These are phyloP conservation scores for Mycena filopes DNA, from an alignment of 768 basidiomycete species.

Conservation along the genomic window DNA sequence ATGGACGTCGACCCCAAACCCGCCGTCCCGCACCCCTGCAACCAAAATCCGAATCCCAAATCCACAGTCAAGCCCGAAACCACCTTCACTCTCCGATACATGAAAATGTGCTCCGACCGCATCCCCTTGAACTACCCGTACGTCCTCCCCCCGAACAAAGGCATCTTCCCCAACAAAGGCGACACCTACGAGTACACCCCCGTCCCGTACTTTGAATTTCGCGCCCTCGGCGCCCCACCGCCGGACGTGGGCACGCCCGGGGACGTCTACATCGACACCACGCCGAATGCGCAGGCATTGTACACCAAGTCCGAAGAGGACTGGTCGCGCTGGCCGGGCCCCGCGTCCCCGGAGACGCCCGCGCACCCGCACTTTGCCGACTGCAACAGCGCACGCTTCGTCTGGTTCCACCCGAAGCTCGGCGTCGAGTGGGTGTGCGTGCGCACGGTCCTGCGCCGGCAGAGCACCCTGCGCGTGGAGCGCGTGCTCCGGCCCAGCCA, in stretches of 20 bases:
- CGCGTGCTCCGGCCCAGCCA: background rate
- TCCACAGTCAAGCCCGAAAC: constrained; percentile 10
- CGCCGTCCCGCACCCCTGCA: too few relatives aligned
- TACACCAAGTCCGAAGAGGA: constrained; percentile 11
- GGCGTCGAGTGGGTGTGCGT: constrained; percentile 18
- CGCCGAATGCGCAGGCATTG: background rate
- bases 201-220: constrained; percentile 20
- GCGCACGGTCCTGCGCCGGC: background rate
- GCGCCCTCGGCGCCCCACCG: background rate
- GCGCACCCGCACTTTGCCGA: background rate
- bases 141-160: background rate
- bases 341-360: background rate
- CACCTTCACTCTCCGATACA: constrained; percentile 2
- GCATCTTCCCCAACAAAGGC: background rate
- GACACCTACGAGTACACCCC: background rate
- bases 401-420: constrained; percentile 1
- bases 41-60: background rate
- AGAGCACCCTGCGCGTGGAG: background rate
- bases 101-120: background rate
- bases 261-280: constrained; percentile 22
- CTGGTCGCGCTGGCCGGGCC: constrained; percentile 10
- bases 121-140: constrained; percentile 14
- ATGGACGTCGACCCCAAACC: too few relatives aligned
- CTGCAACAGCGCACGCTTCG: background rate
- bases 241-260: constrained; percentile 18